Evolutionary conservation across 371 early-diverging fungal genomes (phyloP), one percentile per base, ranked within the genome.

Genomic region (Mucor saturninus): DNA sequence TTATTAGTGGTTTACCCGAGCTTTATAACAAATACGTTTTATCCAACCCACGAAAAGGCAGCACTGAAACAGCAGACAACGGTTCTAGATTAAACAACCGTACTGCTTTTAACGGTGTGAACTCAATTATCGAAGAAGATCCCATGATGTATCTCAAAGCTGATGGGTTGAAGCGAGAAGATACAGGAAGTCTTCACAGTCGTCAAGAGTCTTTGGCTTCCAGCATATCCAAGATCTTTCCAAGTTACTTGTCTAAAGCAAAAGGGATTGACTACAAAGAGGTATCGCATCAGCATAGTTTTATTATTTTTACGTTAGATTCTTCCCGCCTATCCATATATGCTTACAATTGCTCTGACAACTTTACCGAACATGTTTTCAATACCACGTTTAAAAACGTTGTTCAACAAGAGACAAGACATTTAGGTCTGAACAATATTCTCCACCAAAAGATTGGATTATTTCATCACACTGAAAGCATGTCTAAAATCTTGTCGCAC

Each of bases 371-470:
- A 0, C 80, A 81, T 40, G 54, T 90, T n/a, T 84, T 87, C 46
- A 69, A 78, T 2, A 68, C 76, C 9, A 65, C 69, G 3, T 42
- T 55, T 10, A 68, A 69, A 21, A 70, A 67, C 21, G 49, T 73
- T 0, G 59, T 56, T 0, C 70, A 64, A n/a, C 74, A 76, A 59
- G 79, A 76, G 53, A 70, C 79, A 37, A 80, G 89, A 31, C 80
- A 77, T 54, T 67, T 78, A 56, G 64, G 81, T 0, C 58, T 89
- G 0, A 79, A 83, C 53, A 86, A 83, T 48, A 84, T 90, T 28
- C 46, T 90, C 6, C 77, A 86, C 55, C 90, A 90, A 63, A 90
- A 90, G 54, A 76, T 90, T 79, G 90, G 90, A 3, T 72, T 89
- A 4, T 90, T 90, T 61, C 80, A 85, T 50, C 88, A 89, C 58